Evolutionary conservation across 257 asterid genomes (phyloP).

Genomic region (Lithospermum erythrorhizon): DNA sequence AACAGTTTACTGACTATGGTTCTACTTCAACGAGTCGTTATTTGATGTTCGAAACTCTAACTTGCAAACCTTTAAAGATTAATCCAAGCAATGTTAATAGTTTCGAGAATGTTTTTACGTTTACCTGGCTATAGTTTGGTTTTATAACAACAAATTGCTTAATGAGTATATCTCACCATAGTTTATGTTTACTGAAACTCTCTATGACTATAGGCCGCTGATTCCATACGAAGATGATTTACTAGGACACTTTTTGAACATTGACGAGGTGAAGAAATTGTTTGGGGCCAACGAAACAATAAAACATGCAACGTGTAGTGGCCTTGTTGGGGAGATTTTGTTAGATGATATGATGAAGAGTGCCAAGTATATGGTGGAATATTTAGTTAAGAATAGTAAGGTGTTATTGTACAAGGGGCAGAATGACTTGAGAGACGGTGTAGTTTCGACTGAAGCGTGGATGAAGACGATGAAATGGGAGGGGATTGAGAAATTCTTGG

Average conservation of each 20-base stretch:
- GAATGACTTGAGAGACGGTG: constrained; percentile 62
- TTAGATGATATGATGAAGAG: constrained; percentile 79
- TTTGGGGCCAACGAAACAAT: constrained; percentile 39
- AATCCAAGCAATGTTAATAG: no score
- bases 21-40: no score
- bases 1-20: no score
- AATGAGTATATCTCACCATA: no score
- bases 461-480: constrained; percentile 64
- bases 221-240: constrained; percentile 45
- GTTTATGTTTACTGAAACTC: no score
- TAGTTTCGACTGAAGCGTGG: constrained; percentile 55
- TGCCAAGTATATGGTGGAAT: constrained; percentile 57
- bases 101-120: no score
- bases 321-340: constrained; percentile 32
- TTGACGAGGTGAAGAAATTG: constrained; percentile 34
- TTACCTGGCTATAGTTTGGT: no score
- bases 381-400: constrained; percentile 40
- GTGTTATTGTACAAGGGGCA: constrained; percentile 73
- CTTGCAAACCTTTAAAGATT: no score
- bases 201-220: constrained; percentile 47
- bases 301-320: constrained; percentile 39
- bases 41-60: no score
- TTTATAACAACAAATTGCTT: no score
- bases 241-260: constrained; percentile 38
- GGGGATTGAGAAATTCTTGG: constrained; percentile 32